These are phyloP conservation scores for Fusarium sp. DNA, from an alignment of 2,329 filamentous ascomycete species.

Conservation along the genomic window DNA sequence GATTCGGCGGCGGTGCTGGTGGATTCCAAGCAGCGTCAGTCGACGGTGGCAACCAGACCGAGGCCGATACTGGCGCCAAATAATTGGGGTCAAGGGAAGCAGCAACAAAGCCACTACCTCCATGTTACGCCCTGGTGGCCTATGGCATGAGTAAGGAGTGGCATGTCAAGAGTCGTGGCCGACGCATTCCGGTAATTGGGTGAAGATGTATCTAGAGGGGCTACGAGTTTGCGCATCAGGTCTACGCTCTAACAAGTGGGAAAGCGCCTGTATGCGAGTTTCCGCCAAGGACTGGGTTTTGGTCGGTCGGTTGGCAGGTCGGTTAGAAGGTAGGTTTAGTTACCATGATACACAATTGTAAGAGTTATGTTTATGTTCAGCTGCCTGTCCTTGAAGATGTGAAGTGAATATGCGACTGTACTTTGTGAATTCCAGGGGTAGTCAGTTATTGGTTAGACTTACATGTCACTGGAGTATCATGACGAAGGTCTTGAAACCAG, in stretches of 20 bases:
- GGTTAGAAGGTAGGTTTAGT: slow-evolving; percentile 24
- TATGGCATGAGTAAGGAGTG: slow-evolving; percentile 58
- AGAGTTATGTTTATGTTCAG: neutral
- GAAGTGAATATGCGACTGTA: neutral
- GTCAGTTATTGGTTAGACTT: neutral
- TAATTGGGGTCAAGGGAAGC: slow-evolving; percentile 41
- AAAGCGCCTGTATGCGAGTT: slow-evolving; percentile 16
- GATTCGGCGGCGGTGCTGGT: slow-evolving; percentile 7
- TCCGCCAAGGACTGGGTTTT: slow-evolving; percentile 21
- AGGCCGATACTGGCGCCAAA: slow-evolving; percentile 27
- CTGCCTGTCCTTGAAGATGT: neutral
- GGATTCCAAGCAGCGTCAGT: slow-evolving; percentile 33
- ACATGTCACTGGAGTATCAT: neutral
- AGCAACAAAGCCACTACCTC: slow-evolving; percentile 52
- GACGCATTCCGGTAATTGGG: slow-evolving; percentile 51
- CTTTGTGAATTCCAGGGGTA: neutral
- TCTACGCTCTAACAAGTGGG: slow-evolving; percentile 17
- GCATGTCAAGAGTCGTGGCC: slow-evolving; percentile 66
- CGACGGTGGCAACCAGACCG: slow-evolving; percentile 23
- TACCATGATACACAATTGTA: neutral
- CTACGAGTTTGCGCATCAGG: slow-evolving; percentile 20
- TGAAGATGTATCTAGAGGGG: slow-evolving; percentile 27
- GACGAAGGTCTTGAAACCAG: neutral
- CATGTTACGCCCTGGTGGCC: slow-evolving; percentile 63
- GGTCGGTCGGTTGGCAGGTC: slow-evolving; percentile 11